phyloP scores from a whole-genome alignment of 2,329 filamentous ascomycete species.

The Myriosclerotinia duriaeana region DNA sequence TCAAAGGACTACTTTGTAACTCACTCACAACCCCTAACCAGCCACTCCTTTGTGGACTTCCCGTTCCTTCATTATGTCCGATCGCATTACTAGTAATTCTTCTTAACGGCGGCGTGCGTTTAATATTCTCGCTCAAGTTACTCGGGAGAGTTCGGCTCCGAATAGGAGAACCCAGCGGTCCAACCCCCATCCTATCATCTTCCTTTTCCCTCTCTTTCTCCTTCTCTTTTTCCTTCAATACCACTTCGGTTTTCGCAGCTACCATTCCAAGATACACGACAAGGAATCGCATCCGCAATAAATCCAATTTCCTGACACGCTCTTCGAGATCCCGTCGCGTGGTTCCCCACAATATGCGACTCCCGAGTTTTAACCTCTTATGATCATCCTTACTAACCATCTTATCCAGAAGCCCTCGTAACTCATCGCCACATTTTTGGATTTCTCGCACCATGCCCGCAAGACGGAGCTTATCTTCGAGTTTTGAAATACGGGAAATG shows the following conservation, averaged over 20 bases:
- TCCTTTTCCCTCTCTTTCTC: constrained; percentile 13
- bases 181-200: constrained; percentile 1
- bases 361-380: constrained; percentile 48
- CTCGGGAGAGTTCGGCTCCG: background rate
- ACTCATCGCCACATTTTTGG: constrained; percentile 58
- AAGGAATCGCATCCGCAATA: constrained; percentile 63
- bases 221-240: constrained; percentile 13
- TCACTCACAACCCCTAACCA: constrained; percentile 65
- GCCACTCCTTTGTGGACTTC: constrained; percentile 51
- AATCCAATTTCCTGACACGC: constrained; percentile 57
- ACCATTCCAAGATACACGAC: constrained; percentile 64
- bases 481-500: constrained; percentile 54
- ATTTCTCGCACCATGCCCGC: constrained; percentile 60
- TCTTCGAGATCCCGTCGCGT: constrained; percentile 56
- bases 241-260: constrained; percentile 41
- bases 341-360: constrained; percentile 52
- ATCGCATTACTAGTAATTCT: constrained; percentile 55
- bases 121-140: constrained; percentile 32
- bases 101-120: constrained; percentile 46
- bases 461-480: constrained; percentile 63
- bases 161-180: constrained; percentile 2
- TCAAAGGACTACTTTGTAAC: constrained; percentile 58
- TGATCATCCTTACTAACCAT: constrained; percentile 48
- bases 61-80: constrained; percentile 52
- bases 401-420: constrained; percentile 59